Conservation (phyloP, 2,329 filamentous ascomycete species). For the Xylaria hypoxylon region DNA sequence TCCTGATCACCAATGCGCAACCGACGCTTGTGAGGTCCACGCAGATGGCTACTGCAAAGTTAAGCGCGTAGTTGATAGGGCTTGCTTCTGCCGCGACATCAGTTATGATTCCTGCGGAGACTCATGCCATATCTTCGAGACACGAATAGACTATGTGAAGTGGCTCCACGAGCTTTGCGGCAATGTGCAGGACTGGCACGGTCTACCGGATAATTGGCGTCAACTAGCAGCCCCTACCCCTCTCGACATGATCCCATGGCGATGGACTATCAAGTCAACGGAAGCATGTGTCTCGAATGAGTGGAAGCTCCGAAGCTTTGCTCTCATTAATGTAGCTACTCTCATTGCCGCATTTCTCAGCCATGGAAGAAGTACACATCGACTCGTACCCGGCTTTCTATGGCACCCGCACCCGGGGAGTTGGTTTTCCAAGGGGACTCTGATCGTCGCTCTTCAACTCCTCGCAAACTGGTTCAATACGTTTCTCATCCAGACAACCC, state of each 20-base stretch:
- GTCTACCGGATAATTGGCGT: slow-evolving; percentile 26
- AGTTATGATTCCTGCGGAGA: slow-evolving; percentile 25
- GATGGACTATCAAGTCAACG: slow-evolving; percentile 24
- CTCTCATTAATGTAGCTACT: slow-evolving; percentile 20
- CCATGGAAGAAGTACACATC: slow-evolving; percentile 1
- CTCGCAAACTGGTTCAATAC: slow-evolving; percentile 22
- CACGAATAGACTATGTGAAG: slow-evolving; percentile 27
- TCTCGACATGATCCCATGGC: slow-evolving; percentile 24
- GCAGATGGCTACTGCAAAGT: slow-evolving; percentile 25
- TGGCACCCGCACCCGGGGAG: slow-evolving; percentile 4
- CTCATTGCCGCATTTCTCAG: slow-evolving; percentile 19
- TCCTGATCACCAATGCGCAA: slow-evolving; percentile 9
- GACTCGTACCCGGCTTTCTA: slow-evolving; percentile 1
- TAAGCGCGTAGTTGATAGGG: slow-evolving; percentile 23
- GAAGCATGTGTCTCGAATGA: slow-evolving; percentile 19
- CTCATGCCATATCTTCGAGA: slow-evolving; percentile 29
- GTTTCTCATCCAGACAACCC: slow-evolving; percentile 14
- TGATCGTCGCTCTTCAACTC: slow-evolving; percentile 24
- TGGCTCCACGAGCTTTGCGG: slow-evolving; percentile 27
- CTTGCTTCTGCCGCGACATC: slow-evolving; percentile 27
- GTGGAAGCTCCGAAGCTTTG: slow-evolving; percentile 29
- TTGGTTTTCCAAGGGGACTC: slow-evolving; percentile 14
- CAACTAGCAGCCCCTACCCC: slow-evolving; percentile 16
- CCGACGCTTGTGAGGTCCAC: slow-evolving; percentile 27
- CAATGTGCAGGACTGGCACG: slow-evolving; percentile 25